Percentiles rank a stretch among this genome's conserved stretches.
These are phyloP conservation scores for Pythium myriotylum DNA, from an alignment of 352 stramenopile genomes.

Conservation along the genomic window DNA sequence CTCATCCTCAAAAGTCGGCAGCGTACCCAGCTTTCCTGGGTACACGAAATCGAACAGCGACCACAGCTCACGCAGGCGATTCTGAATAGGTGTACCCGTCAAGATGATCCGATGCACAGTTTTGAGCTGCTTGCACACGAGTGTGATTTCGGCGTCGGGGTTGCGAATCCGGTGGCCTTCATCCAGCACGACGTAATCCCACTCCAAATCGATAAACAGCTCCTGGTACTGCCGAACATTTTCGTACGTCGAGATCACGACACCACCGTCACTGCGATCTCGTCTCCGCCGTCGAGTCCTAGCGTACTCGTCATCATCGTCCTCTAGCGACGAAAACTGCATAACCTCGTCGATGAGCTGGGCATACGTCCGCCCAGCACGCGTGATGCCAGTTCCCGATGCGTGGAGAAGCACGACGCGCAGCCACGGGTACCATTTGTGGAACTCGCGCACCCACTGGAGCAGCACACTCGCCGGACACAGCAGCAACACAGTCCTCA, in stretches of 20 bases:
- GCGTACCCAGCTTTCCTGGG: conserved; percentile 95
- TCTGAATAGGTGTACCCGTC: conserved; percentile 92
- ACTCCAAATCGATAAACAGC: conserved; percentile 90
- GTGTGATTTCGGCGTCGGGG: conserved; percentile 95
- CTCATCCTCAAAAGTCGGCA: conserved; percentile 97
- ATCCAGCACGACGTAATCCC: conserved; percentile 98
- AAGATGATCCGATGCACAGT: conserved; percentile 93
- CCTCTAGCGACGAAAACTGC: conserved; percentile 13
- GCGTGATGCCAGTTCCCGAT: conserved; percentile 62
- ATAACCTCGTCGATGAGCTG: conserved; percentile 68
- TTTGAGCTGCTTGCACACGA: conserved; percentile 92
- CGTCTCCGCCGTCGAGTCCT: conserved; percentile 17
- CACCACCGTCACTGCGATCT: conserved; percentile 56
- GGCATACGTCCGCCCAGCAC: conserved; percentile 46
- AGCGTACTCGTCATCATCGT: conserved; percentile 29
- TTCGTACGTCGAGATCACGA: conserved; percentile 98
- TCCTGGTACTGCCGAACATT: conserved; percentile 92
- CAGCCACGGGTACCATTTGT: conserved; percentile 91
- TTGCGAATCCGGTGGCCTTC: conserved; percentile 99
- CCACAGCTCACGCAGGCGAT: conserved; percentile 97
- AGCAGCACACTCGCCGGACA: conserved; percentile 95
- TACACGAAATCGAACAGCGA: conserved; percentile 99
- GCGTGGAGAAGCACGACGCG: conserved; percentile 90
- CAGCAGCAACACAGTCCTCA: conserved; percentile 89
- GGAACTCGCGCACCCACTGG: conserved; percentile 96